phyloP scores from a whole-genome alignment of 495 filamentous ascomycete genomes.

The Beverwykella pulmonaria region DNA sequence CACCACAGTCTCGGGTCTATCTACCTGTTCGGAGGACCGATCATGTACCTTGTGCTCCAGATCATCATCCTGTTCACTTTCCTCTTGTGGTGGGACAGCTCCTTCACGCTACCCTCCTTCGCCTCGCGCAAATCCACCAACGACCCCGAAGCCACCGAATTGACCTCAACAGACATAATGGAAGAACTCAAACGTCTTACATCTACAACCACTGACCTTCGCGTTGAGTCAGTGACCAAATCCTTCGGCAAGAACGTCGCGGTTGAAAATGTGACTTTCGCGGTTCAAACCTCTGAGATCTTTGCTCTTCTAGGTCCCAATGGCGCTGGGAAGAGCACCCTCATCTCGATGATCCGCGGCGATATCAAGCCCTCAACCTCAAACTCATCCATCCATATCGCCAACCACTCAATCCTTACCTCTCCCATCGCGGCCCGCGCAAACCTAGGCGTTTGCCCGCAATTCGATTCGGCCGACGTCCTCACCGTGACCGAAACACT shows the following conservation, averaged over 20 bases:
- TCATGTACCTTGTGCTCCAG: slow-evolving; percentile 76
- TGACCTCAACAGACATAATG: slow-evolving; percentile 53
- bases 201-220: slow-evolving; percentile 59
- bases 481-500: slow-evolving; percentile 59
- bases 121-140: slow-evolving; percentile 52
- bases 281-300: slow-evolving; percentile 72
- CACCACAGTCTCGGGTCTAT: slow-evolving; percentile 54
- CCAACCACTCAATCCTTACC: slow-evolving; percentile 67
- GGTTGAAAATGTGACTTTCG: slow-evolving; percentile 80
- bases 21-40: slow-evolving; percentile 74
- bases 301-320: slow-evolving; percentile 88
- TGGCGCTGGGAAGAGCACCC: slow-evolving; percentile 85
- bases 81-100: slow-evolving; percentile 69
- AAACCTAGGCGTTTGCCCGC: slow-evolving; percentile 76
- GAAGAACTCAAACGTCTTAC: slow-evolving; percentile 55
- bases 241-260: slow-evolving; percentile 68
- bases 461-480: slow-evolving; percentile 66
- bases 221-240: slow-evolving; percentile 74
- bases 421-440: slow-evolving; percentile 64
- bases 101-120: slow-evolving; percentile 51
- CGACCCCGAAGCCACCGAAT: slow-evolving; percentile 49
- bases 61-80: slow-evolving; percentile 64
- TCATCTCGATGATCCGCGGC: slow-evolving; percentile 79
- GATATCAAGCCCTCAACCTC: slow-evolving; percentile 54
- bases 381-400: slow-evolving; percentile 70